phyloP scores from a whole-genome alignment of 1,139 yeast genomes.

The Ogataea hybrid region DNA sequence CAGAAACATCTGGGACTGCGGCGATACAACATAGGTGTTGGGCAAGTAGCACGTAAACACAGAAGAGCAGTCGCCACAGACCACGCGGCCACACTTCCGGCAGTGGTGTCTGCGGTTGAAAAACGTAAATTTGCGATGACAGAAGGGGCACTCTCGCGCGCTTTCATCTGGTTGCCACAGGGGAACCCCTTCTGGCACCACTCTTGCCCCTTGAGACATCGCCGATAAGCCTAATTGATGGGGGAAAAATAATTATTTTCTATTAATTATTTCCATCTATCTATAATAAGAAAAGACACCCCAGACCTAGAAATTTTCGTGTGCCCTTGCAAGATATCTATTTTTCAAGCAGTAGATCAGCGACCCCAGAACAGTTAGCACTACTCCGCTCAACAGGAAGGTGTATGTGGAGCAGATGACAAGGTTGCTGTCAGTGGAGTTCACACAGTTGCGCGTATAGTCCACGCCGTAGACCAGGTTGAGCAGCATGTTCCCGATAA shows the following conservation, averaged over 20 bases:
- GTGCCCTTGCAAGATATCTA: conserved; percentile 24
- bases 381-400: conserved; percentile 28
- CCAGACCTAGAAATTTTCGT: conserved; percentile 23
- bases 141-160: conserved; percentile 58
- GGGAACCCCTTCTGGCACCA: conserved; percentile 36
- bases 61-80: conserved; percentile 65
- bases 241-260: conserved; percentile 1
- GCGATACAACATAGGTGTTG: conserved; percentile 46
- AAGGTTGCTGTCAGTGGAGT: conserved; percentile 14
- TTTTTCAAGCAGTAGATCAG: conserved; percentile 22
- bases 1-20: conserved; percentile 44
- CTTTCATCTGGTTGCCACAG: conserved; percentile 80
- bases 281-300: conserved; percentile 1
- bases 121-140: conserved; percentile 57
- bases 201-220: conserved; percentile 7
- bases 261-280: neutral
- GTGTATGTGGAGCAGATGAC: conserved; percentile 33
- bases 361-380: conserved; percentile 23
- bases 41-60: conserved; percentile 44
- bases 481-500: conserved; percentile 29
- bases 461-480: conserved; percentile 30
- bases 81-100: conserved; percentile 76
- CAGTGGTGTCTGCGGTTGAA: conserved; percentile 90
- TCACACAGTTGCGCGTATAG: conserved; percentile 26
- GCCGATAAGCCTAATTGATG: neutral